phyloP scores from a whole-genome alignment of 495 filamentous ascomycete genomes.

The Pyronema omphalodes region DNA sequence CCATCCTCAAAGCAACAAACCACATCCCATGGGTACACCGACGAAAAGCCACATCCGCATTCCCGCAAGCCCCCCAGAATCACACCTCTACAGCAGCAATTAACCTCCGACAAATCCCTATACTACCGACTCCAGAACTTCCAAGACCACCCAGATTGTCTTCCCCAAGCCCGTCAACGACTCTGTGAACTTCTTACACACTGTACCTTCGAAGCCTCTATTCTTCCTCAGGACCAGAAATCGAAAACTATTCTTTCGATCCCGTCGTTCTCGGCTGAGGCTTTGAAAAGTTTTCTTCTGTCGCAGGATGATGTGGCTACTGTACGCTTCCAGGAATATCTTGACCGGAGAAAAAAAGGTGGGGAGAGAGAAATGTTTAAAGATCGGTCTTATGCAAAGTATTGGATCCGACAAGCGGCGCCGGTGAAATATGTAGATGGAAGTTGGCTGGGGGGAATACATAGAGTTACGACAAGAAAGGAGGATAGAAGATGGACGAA shows the following conservation, averaged over 20 bases:
- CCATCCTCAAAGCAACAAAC: too few relatives aligned
- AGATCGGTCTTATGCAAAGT: slow-evolving; percentile 25
- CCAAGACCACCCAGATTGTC: slow-evolving; percentile 25
- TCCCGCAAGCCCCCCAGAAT: too few relatives aligned
- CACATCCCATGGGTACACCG: too few relatives aligned
- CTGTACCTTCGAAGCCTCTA: slow-evolving; percentile 14
- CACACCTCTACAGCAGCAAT: neutral
- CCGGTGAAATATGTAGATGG: slow-evolving; percentile 35
- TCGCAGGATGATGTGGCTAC: slow-evolving; percentile 21
- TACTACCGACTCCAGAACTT: slow-evolving; percentile 30
- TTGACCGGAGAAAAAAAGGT: slow-evolving; percentile 21
- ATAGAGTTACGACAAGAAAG: slow-evolving; percentile 28
- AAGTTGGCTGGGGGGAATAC: slow-evolving; percentile 32
- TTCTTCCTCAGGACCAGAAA: neutral
- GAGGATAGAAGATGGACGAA: slow-evolving; percentile 25
- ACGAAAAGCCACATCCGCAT: too few relatives aligned
- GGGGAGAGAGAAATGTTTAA: slow-evolving; percentile 25
- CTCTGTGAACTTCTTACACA: slow-evolving; percentile 25
- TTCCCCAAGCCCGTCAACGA: slow-evolving; percentile 21
- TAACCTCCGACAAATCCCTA: slow-evolving; percentile 16
- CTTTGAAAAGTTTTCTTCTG: slow-evolving; percentile 24
- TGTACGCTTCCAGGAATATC: slow-evolving; percentile 25
- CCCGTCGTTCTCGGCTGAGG: slow-evolving; percentile 17
- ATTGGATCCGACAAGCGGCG: slow-evolving; percentile 29
- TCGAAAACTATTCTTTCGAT: slow-evolving; percentile 26